These are phyloP conservation scores for Hawksworthiomyces lignivorus DNA, from an alignment of 2,329 filamentous ascomycete species.

Conservation along the genomic window DNA sequence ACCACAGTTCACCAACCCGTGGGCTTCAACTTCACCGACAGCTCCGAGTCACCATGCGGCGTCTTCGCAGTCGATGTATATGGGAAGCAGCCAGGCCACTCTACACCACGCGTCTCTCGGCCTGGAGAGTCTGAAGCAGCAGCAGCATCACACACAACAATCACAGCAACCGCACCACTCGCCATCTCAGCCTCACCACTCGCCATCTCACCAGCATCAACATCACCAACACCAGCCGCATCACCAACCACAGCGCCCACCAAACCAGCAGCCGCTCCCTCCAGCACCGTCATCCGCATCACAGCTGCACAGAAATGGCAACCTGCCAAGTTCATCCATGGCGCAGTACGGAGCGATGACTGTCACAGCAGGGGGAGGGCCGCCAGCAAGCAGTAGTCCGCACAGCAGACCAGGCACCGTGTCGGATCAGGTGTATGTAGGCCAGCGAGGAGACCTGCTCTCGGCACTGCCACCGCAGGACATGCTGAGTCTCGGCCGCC, in stretches of 20 bases:
- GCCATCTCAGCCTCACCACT: no score
- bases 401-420: constrained; percentile 35
- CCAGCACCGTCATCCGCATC: constrained; percentile 43
- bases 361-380: constrained; percentile 57
- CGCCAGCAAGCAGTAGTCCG: constrained; percentile 21
- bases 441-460: constrained; percentile 56
- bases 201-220: constrained; percentile 5
- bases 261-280: constrained; percentile 21
- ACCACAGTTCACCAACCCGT: constrained; percentile 85
- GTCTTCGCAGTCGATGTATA: constrained; percentile 53
- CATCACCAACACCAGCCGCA: constrained; percentile 3
- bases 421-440: constrained; percentile 43
- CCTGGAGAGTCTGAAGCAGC: constrained; percentile 49
- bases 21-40: constrained; percentile 55
- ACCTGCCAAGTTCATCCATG: constrained; percentile 46
- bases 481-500: constrained; percentile 60
- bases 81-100: constrained; percentile 46
- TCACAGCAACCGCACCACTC: constrained; percentile 23
- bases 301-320: constrained; percentile 26
- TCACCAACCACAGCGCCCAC: constrained; percentile 28
- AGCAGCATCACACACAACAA: constrained; percentile 34
- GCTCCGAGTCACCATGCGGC: constrained; percentile 36
- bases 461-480: constrained; percentile 64
- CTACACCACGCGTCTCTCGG: constrained; percentile 52
- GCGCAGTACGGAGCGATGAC: constrained; percentile 60